Conservation (phyloP, 352 stramenopile species). For the Pythium phragmiticola region DNA sequence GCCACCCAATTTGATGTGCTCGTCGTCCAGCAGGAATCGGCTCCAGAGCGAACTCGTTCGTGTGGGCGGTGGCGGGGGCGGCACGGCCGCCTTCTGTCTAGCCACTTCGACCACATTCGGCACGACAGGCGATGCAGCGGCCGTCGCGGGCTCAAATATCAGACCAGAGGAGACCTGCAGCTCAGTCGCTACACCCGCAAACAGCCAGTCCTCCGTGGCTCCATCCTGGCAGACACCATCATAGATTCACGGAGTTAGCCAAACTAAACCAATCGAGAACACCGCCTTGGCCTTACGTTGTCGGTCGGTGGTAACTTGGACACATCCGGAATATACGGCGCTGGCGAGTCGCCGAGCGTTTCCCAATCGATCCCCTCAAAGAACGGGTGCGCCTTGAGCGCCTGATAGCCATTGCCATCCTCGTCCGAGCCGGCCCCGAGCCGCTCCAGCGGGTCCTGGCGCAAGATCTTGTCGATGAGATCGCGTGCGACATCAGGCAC, state of each 20-base stretch:
- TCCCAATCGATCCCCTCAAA: constrained; percentile 85
- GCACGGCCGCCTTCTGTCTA: constrained; percentile 67
- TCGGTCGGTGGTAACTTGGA: constrained; percentile 61
- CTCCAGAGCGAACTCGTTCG: constrained; percentile 84
- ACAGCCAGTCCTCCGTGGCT: constrained; percentile 86
- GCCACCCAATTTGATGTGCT: constrained; percentile 83
- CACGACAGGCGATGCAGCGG: constrained; percentile 30
- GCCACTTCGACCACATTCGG: constrained; percentile 80
- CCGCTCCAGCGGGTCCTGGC: constrained; percentile 69
- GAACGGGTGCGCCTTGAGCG: constrained; percentile 77
- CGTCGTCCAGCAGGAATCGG: constrained; percentile 84
- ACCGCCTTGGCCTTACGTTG: constrained; percentile 39
- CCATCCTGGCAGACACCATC: constrained; percentile 52
- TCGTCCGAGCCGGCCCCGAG: constrained; percentile 73
- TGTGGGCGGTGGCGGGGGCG: constrained; percentile 47
- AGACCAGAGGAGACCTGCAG: constrained; percentile 85
- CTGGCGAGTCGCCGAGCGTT: constrained; percentile 37
- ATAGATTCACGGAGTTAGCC: not conserved
- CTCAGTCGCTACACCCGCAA: constrained; percentile 84
- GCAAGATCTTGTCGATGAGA: constrained; percentile 74
- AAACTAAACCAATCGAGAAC: not conserved
- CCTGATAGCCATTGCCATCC: constrained; percentile 70
- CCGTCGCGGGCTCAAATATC: constrained; percentile 55
- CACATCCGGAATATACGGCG: constrained; percentile 66
- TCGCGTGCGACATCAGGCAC: constrained; percentile 56